Percentiles rank a stretch among this genome's conserved stretches.
phyloP scores from a whole-genome alignment of 331 rosid genomes.

The Quercus phellos region DNA sequence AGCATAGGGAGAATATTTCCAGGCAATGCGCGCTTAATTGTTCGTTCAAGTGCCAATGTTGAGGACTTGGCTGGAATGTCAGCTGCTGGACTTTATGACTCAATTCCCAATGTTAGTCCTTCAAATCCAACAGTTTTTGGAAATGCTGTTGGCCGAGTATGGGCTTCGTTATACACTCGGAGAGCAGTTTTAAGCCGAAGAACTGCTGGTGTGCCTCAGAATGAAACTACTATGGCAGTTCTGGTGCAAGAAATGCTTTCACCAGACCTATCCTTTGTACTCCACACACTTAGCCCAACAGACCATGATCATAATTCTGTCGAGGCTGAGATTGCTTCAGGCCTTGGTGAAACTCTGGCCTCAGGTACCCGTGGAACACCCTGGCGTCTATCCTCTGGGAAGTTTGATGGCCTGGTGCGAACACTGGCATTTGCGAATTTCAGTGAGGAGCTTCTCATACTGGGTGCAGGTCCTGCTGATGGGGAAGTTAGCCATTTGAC shows the following conservation, averaged over 20 bases:
- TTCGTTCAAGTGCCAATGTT: slow-evolving; percentile 91
- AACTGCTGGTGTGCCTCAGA: slow-evolving; percentile 76
- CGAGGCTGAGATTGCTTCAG: slow-evolving; percentile 92
- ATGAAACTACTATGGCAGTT: slow-evolving; percentile 85
- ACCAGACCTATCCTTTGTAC: slow-evolving; percentile 86
- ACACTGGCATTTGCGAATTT: slow-evolving; percentile 89
- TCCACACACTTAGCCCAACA: slow-evolving; percentile 72
- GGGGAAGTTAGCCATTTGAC: slow-evolving; percentile 80
- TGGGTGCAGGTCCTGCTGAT: slow-evolving; percentile 72
- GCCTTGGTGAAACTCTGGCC: slow-evolving; percentile 96
- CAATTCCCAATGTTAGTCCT: slow-evolving; percentile 88
- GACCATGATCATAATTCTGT: slow-evolving; percentile 61
- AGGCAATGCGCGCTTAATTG: slow-evolving; percentile 61
- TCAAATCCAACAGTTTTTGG: slow-evolving; percentile 62
- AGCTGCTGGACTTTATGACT: slow-evolving; percentile 94
- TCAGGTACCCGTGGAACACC: slow-evolving; percentile 95
- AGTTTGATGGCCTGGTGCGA: slow-evolving; percentile 65
- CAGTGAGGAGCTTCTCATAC: slow-evolving; percentile 79
- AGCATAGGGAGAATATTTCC: slow-evolving; percentile 61
- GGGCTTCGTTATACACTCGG: slow-evolving; percentile 89
- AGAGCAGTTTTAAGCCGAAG: slow-evolving; percentile 91
- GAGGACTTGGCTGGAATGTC: slow-evolving; percentile 99
- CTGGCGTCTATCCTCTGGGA: slow-evolving; percentile 81
- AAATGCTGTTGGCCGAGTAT: slow-evolving; percentile 65
- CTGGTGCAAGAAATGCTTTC: slow-evolving; percentile 95